Evolutionary conservation across 2,329 filamentous ascomycete species (phyloP).

Genomic region (Fusarium buharicum): DNA sequence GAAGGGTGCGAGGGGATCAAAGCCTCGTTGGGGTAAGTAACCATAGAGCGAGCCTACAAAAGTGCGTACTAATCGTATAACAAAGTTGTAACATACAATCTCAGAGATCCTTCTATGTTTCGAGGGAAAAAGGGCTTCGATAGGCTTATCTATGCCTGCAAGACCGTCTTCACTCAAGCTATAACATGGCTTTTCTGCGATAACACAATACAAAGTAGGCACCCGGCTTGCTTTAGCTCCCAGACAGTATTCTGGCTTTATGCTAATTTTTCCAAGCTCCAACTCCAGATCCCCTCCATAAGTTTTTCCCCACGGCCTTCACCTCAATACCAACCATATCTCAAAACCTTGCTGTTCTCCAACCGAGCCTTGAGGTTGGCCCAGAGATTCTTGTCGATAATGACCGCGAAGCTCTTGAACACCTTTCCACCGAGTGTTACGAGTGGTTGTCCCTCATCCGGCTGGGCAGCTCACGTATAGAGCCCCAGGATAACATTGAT

Average conservation of each 20-base stretch:
- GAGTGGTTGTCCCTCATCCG: constrained; percentile 80
- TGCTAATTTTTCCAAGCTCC: constrained; percentile 54
- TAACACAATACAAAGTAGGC: constrained; percentile 51
- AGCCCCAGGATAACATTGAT: constrained; percentile 68
- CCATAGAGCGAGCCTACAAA: neutral
- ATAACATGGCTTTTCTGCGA: constrained; percentile 84
- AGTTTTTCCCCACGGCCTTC: constrained; percentile 57
- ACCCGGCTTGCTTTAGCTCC: neutral
- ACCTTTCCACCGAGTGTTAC: constrained; percentile 71
- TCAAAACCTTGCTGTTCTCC: constrained; percentile 32
- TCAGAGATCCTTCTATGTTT: constrained; percentile 79
- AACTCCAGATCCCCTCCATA: constrained; percentile 60
- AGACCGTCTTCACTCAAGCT: constrained; percentile 75
- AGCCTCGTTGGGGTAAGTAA: constrained; percentile 76
- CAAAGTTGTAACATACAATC: constrained; percentile 78
- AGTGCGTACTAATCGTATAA: constrained; percentile 41
- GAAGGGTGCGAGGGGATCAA: constrained; percentile 68
- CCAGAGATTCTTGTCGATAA: constrained; percentile 47
- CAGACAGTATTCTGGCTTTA: neutral
- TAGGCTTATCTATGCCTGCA: constrained; percentile 79
- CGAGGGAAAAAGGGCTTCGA: constrained; percentile 87
- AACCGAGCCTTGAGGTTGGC: constrained; percentile 44
- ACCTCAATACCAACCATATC: constrained; percentile 46
- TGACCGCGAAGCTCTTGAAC: constrained; percentile 65
- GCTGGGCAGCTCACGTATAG: constrained; percentile 72